These are phyloP conservation scores for Tylopilus plumbeoviolaceoides DNA, from an alignment of 768 basidiomycete genomes.

Conservation along the genomic window DNA sequence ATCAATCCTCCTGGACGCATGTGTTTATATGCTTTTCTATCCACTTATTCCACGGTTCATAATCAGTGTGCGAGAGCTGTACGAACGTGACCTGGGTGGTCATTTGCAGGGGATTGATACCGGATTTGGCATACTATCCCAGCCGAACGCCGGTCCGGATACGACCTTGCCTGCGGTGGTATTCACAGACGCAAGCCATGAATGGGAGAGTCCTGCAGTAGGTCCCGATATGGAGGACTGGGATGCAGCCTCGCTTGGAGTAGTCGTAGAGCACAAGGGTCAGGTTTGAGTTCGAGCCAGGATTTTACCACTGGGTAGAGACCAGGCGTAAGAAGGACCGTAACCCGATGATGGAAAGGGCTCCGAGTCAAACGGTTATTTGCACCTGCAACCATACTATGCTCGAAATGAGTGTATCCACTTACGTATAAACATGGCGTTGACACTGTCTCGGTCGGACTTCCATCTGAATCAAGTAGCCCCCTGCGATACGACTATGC, in stretches of 20 bases:
- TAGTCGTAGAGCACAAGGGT: not conserved
- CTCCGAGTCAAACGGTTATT: too few relatives aligned
- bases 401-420: too few relatives aligned
- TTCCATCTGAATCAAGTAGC: too few relatives aligned
- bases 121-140: not conserved
- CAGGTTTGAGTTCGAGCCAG: not conserved
- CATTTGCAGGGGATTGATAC: not conserved
- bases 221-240: not conserved
- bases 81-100: not conserved
- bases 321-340: not conserved
- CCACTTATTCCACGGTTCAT: conserved; percentile 5
- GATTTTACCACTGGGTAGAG: not conserved
- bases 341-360: not conserved
- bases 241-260: not conserved
- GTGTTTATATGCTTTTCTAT: not conserved
- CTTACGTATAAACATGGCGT: too few relatives aligned
- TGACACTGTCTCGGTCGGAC: too few relatives aligned
- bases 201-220: not conserved
- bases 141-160: not conserved
- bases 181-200: not conserved
- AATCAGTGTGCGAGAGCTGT: conserved; percentile 1
- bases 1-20: not conserved
- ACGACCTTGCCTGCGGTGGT: not conserved
- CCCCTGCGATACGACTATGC: too few relatives aligned
- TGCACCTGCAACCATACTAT: too few relatives aligned